Evolutionary conservation across 805 yeast genomes (phyloP), one percentile per base, ranked within the genome.

Genomic region (Kurtzmaniella cleridarum): DNA sequence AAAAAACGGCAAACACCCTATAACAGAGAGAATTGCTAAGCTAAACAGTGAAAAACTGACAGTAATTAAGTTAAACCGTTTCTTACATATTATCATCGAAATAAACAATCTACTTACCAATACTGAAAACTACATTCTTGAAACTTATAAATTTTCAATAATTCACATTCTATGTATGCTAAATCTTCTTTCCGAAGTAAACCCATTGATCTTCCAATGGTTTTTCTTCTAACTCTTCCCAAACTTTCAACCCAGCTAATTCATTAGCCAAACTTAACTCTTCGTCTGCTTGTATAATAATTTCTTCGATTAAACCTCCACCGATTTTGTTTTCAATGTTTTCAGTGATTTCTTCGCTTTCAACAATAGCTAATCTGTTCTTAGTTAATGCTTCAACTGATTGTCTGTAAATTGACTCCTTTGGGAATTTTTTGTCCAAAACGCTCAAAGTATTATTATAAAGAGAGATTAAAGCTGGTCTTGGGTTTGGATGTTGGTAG

Each of bases 191-290:
- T 23, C 87, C 89, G 57, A 80, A 83, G 63, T 82, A 82, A 32
- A 76, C 79, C 95, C 95, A 86, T 60, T 84, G 93, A 63, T 81
- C 95, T 16, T 76, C 80, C 48, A 80, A 69, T 11, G 95, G 90
- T 60, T 80, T 74, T 59, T 84, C 95, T 59, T 78, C 86, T 43
- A 86, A 73, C 46, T 79, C 85, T 51, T 83, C 89, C 95, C 95
- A 87, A 30, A 60, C 59, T 60, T 81, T 79, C 75, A 81, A 75
- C 45, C 73, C 76, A 36, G 82, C 81, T 70, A 87, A 66, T 57
- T 80, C 73, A 53, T 76, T 66, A 35, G 85, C 81, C 50, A 87
- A 72, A 40, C 71, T 73, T 51, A 77, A 76, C 65, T 87, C 95
- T 43, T 85, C 93, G 50, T 80, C 75, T 12, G 95, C 95, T 67